Base-by-base conservation (phyloP, 2,329 filamentous ascomycete genomes). In the Fusarium piperis region DNA sequence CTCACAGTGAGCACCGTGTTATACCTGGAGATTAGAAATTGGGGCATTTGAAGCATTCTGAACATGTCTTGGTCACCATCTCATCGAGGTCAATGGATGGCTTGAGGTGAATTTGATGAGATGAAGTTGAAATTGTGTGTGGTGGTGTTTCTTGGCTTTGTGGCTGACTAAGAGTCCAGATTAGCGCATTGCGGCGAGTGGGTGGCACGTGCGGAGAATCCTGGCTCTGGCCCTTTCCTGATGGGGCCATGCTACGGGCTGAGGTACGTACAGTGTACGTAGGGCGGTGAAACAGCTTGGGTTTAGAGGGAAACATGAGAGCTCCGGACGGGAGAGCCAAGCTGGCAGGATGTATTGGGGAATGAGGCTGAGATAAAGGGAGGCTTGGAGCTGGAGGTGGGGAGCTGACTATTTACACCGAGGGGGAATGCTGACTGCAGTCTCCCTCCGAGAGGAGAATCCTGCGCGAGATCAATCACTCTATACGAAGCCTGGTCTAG, bases 141-240 rank as follows among this genome's bases (percentile, higher is more conserved):
- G 36, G 59, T 72, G 59, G 63, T 15, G 63, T 59, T 61, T 72
- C 59, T 13, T 65, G 56, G 60, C 59, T 67, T 36, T 48, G 23
- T 32, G 39, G 64, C 64, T 73, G 51, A 74, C 68, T 74, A 74
- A 74, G 18, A 33, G 39, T 39, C 23, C 59, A 68, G 56, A 28
- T 71, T 57, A 68, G 60, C 55, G 38, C 20, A 20, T 28, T 51
- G 35, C 28, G 26, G 12, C 26, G 46, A 60, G 38, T 30, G 59
- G 61, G 52, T 59, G 62, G 57, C 70, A 71, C 63, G 59, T 72
- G 70, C 59, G 62, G 63, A 67, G 70, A 67, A 67, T 70, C 69
- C 69, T 59, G 57, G 65, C 33, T 39, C 58, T n/a, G 53, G 51
- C 18, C 44, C 44, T 51, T 60, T 35, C 44, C 44, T 36, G n/a